Base-by-base conservation (phyloP, 768 basidiomycete genomes). In the Kwoniella dejecticola region DNA sequence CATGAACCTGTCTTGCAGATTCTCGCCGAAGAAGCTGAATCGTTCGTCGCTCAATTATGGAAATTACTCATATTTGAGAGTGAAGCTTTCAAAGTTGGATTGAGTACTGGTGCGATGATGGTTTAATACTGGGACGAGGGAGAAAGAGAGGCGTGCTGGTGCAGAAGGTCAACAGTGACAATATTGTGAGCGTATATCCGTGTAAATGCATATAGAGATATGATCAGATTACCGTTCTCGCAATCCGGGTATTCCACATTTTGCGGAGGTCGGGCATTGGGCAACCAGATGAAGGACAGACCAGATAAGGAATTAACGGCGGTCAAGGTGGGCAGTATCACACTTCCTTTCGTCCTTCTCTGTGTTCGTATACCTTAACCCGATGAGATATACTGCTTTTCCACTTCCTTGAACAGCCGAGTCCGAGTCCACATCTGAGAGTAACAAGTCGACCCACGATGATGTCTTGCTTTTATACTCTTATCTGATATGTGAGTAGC, bases 11-110 rank as follows among this genome's bases (percentile, higher is more conserved):
- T n/a, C n/a, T n/a, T n/a, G n/a, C 72, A 96, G 93, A 90, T 96
- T 3, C 82, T 97, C 33, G 92, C 92, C 75, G 93, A 95, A 77
- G 93, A 97, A 76, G 92, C 93, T 4, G 81, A 81, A 26, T 87
- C 91, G 62, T 84, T 94, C 60, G 82, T 85, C n/a, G 78, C 87
- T 69, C 83, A 83, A 63, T 83, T 96, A 48, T 97, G 93, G 93
- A 86, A 91, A 56, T 89, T 91, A 80, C 84, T 95, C 69, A 90
- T 92, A 52, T 95, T 95, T 76, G 93, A 97, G 82, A 92, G 91
- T 72, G 89, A 91, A 85, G 90, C 92, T 26, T 93, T 90, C 77
- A 87, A 85, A 64, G 90, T 93, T 79, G 91, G 91, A 40, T 82
- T 95, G 63, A 86, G 89, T 70, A 92, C 91, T 24, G 91, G 91